Conservation (phyloP, 306 rosid species). For the Albizia julibrissin region DNA sequence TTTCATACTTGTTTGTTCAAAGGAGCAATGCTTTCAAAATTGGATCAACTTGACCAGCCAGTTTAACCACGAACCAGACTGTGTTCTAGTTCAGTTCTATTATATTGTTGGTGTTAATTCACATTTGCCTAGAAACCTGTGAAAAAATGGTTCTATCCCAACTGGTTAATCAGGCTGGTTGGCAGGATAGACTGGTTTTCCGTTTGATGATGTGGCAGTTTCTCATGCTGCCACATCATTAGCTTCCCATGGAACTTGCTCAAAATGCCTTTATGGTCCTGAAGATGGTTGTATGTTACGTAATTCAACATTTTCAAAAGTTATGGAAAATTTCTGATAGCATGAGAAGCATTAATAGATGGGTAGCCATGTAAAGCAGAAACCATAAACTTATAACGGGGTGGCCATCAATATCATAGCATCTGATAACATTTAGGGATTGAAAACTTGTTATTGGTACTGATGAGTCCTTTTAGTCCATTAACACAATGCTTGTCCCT, state of each 20-base stretch:
- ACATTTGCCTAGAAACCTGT: neutral
- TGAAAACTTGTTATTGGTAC: neutral
- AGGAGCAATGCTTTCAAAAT: neutral
- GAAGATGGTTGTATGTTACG: neutral
- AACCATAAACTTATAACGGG: constrained; percentile 1
- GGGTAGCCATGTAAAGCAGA: neutral
- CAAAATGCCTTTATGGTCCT: neutral
- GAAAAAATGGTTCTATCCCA: neutral
- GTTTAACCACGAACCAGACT: neutral
- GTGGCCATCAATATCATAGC: neutral
- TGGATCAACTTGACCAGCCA: neutral
- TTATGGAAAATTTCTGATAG: neutral
- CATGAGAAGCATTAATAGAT: no score
- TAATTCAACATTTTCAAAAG: neutral
- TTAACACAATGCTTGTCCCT: neutral
- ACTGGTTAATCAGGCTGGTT: neutral
- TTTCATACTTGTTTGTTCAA: no score
- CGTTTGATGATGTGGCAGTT: neutral
- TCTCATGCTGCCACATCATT: neutral
- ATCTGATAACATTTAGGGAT: neutral
- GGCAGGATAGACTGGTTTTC: neutral
- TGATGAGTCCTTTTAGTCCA: constrained; percentile 7
- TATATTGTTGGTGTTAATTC: neutral
- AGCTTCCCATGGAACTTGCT: neutral
- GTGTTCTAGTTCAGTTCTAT: neutral